phyloP scores from a whole-genome alignment of 805 yeast genomes.

The Cyberlindnera sargentensis region DNA sequence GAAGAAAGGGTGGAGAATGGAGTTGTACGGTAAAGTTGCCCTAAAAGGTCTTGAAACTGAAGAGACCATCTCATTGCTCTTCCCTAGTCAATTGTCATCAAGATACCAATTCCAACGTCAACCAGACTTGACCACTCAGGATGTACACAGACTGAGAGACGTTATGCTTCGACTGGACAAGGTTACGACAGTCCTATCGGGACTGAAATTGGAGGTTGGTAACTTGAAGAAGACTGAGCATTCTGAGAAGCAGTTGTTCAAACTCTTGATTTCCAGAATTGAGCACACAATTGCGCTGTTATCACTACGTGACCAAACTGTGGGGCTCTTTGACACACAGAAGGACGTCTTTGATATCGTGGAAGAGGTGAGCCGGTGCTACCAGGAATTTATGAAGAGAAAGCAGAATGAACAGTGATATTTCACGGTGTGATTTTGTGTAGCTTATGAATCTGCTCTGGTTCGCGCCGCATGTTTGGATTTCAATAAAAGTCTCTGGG shows the following conservation, averaged over 20 bases:
- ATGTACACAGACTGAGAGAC: constrained; percentile 45
- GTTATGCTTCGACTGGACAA: constrained; percentile 52
- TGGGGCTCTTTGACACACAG: constrained; percentile 16
- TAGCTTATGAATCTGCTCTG: too few relatives aligned
- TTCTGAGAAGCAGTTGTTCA: constrained; percentile 43
- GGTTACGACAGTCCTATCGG: constrained; percentile 43
- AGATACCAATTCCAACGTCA: constrained; percentile 43
- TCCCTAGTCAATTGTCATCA: constrained; percentile 57
- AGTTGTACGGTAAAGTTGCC: constrained; percentile 77
- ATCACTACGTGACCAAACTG: constrained; percentile 33
- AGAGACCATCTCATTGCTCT: constrained; percentile 73
- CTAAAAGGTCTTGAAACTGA: constrained; percentile 93
- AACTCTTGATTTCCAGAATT: constrained; percentile 60
- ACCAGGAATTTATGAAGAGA: neutral
- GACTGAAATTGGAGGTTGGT: constrained; percentile 26
- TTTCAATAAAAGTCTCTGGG: too few relatives aligned
- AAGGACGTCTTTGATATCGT: constrained; percentile 17
- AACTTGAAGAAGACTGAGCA: constrained; percentile 32
- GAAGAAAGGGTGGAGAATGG: constrained; percentile 60
- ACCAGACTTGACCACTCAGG: constrained; percentile 31
- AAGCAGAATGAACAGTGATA: too few relatives aligned
- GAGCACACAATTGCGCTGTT: constrained; percentile 50
- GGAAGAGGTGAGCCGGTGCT: constrained; percentile 9
- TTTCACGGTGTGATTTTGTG: too few relatives aligned
- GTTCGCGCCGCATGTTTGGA: too few relatives aligned